Evolutionary conservation across 139 green algal genomes (phyloP), one percentile per base, ranked within the genome.

Genomic region (Micromonas pusilla): DNA sequence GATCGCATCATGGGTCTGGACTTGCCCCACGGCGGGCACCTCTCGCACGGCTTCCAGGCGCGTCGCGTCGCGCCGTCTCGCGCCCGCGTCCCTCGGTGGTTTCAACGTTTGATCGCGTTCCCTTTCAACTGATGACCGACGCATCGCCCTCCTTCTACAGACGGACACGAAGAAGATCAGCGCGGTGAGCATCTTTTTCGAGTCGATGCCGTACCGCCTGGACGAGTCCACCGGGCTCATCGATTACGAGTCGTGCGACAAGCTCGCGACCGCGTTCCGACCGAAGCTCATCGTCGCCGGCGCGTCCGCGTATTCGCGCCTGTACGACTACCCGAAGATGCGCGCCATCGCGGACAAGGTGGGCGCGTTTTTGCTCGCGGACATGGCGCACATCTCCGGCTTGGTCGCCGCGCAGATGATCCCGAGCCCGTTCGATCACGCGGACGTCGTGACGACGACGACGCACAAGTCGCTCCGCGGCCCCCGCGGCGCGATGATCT

Each of bases 1-100:
- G 95, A 99, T 78, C 90, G 94, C 81, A 99, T 99, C 88, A 97
- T 99, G 92, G 94, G 80, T 1, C 89, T 99, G 66, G 95, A 99
- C 86, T 89, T 99, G 83, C 95, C 95, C 0, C 94, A 98, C 78
- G 93, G 95, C 25, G 95, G 95, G 34, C 95, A 99, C 87, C 87
- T 99, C 33, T 95, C 86, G 76, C 77, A 81, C 66, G 66, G 67
- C 21, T 81, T 53, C 53, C 77, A 76, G 77, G n/a, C n/a, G n/a
- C n/a, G n/a, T n/a, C n/a, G n/a, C n/a, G n/a, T n/a, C n/a, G n/a
- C n/a, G n/a, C n/a, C n/a, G n/a, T n/a, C 53, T 65, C 53, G 21
- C 23, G 53, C 53, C 23, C 23, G 53, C 53, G 21, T 65, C 53
- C 21, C 53, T 65, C 21, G n/a, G n/a, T n/a, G n/a, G n/a, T n/a